These are phyloP conservation scores for Annulohypoxylon maeteangense DNA, from an alignment of 495 filamentous ascomycete genomes.

Conservation along the genomic window DNA sequence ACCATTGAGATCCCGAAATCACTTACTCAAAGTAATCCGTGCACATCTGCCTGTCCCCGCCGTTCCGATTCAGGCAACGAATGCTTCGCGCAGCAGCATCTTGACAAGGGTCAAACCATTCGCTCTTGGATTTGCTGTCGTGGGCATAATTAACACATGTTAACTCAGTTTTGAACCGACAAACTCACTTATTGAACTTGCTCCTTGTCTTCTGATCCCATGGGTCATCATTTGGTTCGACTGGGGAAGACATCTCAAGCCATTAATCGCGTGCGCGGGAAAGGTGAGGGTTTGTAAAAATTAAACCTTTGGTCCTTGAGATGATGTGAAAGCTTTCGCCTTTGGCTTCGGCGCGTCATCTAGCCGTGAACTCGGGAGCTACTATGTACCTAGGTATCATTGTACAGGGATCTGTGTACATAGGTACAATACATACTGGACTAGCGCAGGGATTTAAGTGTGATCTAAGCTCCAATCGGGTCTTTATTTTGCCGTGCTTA, in stretches of 20 bases:
- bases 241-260: slow-evolving; percentile 42
- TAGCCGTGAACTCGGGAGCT: not conserved
- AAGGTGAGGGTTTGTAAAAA: not conserved
- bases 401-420: too few species aligned
- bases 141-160: not conserved
- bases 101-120: slow-evolving; percentile 94
- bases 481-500: not conserved
- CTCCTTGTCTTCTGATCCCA: slow-evolving; percentile 56
- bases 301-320: not conserved
- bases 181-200: slow-evolving; percentile 57
- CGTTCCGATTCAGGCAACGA: slow-evolving; percentile 87
- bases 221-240: slow-evolving; percentile 38
- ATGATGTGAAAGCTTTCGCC: slow-evolving; percentile 14
- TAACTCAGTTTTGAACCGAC: not conserved
- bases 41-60: slow-evolving; percentile 85
- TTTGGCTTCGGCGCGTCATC: slow-evolving; percentile 2
- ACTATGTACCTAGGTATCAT: slow-evolving; percentile 3
- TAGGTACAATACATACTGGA: too few species aligned
- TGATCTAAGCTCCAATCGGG: not conserved
- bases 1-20: not conserved
- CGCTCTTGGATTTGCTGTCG: slow-evolving; percentile 79
- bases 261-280: not conserved
- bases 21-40: slow-evolving; percentile 92
- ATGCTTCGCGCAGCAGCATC: slow-evolving; percentile 89
- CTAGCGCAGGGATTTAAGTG: not conserved